Conservation (phyloP, 2,329 filamentous ascomycete genomes). For the Ophiostoma australiae region DNA sequence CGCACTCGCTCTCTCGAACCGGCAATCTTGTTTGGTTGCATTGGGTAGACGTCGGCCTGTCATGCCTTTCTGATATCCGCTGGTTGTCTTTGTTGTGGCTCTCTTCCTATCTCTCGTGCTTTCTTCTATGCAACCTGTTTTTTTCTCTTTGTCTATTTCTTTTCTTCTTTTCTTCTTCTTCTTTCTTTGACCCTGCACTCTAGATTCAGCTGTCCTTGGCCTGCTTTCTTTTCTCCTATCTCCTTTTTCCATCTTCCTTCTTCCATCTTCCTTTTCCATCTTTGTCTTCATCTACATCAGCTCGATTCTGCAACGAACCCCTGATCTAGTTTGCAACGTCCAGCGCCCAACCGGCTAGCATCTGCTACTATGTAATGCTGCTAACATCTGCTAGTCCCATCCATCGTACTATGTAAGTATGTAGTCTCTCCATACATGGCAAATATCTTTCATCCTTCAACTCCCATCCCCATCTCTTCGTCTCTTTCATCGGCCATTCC, state of each 20-base stretch:
- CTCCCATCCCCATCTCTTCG: not conserved
- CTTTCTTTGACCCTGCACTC: not conserved
- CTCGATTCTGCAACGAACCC: slow-evolving; percentile 6
- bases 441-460: not conserved
- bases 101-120: not conserved
- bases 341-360: not conserved
- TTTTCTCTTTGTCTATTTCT: not conserved
- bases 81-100: not conserved
- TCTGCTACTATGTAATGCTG: not conserved
- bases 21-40: slow-evolving; percentile 1
- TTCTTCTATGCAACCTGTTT: not conserved
- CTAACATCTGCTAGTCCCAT: not conserved
- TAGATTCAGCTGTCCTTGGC: too few species aligned
- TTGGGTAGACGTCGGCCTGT: not conserved
- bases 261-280: not conserved
- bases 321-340: not conserved
- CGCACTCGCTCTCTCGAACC: not conserved
- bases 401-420: not conserved
- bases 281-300: not conserved
- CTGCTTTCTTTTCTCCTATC: not conserved
- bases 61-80: not conserved
- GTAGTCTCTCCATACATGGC: not conserved
- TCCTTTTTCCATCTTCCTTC: not conserved
- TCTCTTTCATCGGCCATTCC: not conserved
- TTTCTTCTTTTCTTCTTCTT: not conserved